Evolutionary conservation across 306 rosid species (phyloP), one percentile per base, ranked within the genome.

Genomic region (Biancaea sappan): DNA sequence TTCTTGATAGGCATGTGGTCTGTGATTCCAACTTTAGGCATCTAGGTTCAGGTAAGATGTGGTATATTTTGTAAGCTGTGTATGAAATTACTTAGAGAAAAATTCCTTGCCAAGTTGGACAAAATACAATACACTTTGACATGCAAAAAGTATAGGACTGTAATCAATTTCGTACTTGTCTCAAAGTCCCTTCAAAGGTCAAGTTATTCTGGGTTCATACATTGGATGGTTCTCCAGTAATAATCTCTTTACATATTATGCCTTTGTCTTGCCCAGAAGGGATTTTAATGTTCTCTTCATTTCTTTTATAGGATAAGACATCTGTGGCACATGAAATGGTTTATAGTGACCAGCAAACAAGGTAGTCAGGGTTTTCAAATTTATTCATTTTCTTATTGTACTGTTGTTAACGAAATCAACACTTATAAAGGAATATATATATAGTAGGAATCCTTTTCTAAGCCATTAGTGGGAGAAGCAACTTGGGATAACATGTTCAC

Each of bases 291-390:
- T 40, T 32, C 52, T 48, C 41, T 58, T 65, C 41, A 15, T 46
- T 76, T 72, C 52, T 54, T 72, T 32, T 61, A 25, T 77, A 84
- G 87, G 87, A 63, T 38, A 84, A 79, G 74, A 84, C 87, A 72
- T 84, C 82, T 24, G 14, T 77, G 40, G 32, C 84, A 26, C 80
- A 84, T 62, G 82, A 84, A 56, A 77, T 84, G 13, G 87, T 84
- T 61, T 84, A 84, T 62, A 84, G 87, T 73, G 87, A 84, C 40
- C 52, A 52, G 34, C 75, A 80, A 61, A 82, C 87, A 63, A 80
- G 84, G 87, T 84, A 67, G 44, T 29, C 48, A 46, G 13, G 71
- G 26, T 57, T 75, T 63, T 53, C 66, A 15, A 22, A 37, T 10
- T 59, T 43, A 7, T 59, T 46, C 8, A 34, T 40, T 21, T 26